Conservation (phyloP, 495 filamentous ascomycete genomes). For the Cenococcum geophilum region DNA sequence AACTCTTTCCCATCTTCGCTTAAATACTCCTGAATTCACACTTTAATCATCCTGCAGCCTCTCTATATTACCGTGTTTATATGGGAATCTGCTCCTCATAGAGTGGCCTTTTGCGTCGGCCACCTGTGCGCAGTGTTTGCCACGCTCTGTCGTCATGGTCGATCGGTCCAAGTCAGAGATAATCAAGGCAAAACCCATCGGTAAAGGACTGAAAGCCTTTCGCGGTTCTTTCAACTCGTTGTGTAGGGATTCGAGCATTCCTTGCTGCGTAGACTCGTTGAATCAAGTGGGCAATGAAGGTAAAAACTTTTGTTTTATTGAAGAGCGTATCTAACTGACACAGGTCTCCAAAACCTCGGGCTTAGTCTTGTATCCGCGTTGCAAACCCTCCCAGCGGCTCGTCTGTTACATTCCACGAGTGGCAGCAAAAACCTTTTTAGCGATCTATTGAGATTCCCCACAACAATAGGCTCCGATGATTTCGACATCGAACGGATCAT, state of each 20-base stretch:
- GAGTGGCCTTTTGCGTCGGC: not conserved
- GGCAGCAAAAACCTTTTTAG: constrained; percentile 14
- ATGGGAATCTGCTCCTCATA: too few relatives aligned
- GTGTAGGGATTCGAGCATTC: constrained; percentile 3
- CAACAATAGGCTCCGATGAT: constrained; percentile 6
- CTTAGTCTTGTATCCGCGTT: constrained; percentile 15
- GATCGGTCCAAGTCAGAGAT: constrained; percentile 17
- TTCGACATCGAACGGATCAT: constrained; percentile 14
- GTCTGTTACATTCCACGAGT: constrained; percentile 10
- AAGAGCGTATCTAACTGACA: constrained; percentile 12
- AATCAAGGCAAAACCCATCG: constrained; percentile 23
- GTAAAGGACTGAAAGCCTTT: constrained; percentile 12
- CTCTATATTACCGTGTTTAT: too few relatives aligned
- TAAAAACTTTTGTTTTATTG: not conserved
- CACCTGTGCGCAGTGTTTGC: constrained; percentile 5
- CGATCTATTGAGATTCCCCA: constrained; percentile 12
- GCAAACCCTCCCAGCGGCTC: constrained; percentile 18
- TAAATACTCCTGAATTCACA: too few relatives aligned
- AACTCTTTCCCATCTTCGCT: too few relatives aligned
- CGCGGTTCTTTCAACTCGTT: constrained; percentile 10
- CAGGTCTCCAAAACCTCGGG: constrained; percentile 12
- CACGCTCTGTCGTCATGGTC: constrained; percentile 16
- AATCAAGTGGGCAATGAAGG: constrained; percentile 18
- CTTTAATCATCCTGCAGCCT: too few relatives aligned
- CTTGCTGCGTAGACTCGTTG: not conserved